Conservation (phyloP, 2,329 filamentous ascomycete genomes). For the Arthrinium puccinioides region DNA sequence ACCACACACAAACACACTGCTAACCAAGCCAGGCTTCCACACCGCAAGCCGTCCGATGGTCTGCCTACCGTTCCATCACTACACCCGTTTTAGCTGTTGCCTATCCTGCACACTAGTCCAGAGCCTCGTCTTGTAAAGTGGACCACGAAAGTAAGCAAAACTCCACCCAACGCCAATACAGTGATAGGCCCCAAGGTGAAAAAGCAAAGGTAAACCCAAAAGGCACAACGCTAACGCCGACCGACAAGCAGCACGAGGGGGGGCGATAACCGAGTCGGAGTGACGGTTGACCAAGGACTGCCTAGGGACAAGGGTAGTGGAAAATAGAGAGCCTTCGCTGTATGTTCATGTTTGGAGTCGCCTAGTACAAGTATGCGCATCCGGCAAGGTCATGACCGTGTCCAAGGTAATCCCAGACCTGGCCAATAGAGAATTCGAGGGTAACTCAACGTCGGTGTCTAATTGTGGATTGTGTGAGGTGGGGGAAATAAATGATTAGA, state of each 20-base stretch:
- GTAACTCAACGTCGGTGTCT: neutral
- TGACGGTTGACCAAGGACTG: neutral
- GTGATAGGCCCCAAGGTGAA: slow-evolving; percentile 1
- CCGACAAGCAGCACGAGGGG: neutral
- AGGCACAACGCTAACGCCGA: slow-evolving; percentile 1
- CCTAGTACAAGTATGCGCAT: neutral
- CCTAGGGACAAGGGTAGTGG: neutral
- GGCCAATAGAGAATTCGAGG: neutral
- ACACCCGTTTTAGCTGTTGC: too few species aligned
- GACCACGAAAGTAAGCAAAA: slow-evolving; percentile 7
- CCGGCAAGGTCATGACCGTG: neutral
- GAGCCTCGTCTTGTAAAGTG: neutral
- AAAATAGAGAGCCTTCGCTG: neutral
- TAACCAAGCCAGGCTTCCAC: too few species aligned
- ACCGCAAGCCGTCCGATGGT: too few species aligned
- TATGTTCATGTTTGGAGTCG: neutral
- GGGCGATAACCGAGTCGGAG: neutral
- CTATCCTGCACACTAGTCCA: too few species aligned
- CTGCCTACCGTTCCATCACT: too few species aligned
- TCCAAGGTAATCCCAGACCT: neutral
- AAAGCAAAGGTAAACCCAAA: slow-evolving; percentile 2
- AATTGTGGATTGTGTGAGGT: neutral
- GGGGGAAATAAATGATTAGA: slow-evolving; percentile 1
- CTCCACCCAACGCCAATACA: slow-evolving; percentile 9
- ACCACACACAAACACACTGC: too few species aligned